Base-by-base conservation (phyloP, 2,329 filamentous ascomycete genomes). In the Colletotrichum noveboracense region DNA sequence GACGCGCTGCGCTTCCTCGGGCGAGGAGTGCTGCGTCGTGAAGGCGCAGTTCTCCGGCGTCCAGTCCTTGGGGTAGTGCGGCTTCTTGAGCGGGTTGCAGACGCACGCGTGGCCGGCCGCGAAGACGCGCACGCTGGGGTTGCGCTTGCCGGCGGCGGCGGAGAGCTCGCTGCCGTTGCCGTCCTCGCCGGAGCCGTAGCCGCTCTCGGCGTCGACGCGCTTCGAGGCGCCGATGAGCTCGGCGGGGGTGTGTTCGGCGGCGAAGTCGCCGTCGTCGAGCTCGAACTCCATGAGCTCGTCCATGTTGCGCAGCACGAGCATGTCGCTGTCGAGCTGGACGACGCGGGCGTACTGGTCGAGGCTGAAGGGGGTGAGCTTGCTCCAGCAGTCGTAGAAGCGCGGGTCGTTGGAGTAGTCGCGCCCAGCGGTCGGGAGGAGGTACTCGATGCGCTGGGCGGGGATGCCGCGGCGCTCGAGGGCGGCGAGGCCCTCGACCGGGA, bases 371-470 rank as follows among this genome's bases (percentile, higher is more conserved):
- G 93, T 91, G 32, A 98, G 91, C 86, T 98, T 98, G 84, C 90
- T 94, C 95, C 95, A 98, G 88, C 94, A 96, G 84, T 97, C 95
- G 85, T 95, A 93, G 89, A 98, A 98, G 79, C 96, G 93, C 66
- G 93, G 93, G 84, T 98, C 95, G 76, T 94, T 91, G 80, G 88
- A 90, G 87, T 92, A 97, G 85, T 94, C 93, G 77, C 85, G 86
- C 76, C 92, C 93, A 38, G 88, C 84, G 4, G 89, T 89, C 3
- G 95, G 95, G 13, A 94, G 87, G 52, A 98, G 89, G 84, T 94
- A 94, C 65, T 92, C 90, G 79, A 97, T 92, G 79, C 88, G 90
- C 84, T 94, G 92, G 75, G 91, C 90, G 32, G 92, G 88, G 78
- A 98, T 96, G 67, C 89, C 88, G 78, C 95, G 93, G 8, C 88